Evolutionary conservation across 108 stramenopile genomes (phyloP), one percentile per base, ranked within the genome.

Genomic region (Cyclotella choctawhatcheeana): DNA sequence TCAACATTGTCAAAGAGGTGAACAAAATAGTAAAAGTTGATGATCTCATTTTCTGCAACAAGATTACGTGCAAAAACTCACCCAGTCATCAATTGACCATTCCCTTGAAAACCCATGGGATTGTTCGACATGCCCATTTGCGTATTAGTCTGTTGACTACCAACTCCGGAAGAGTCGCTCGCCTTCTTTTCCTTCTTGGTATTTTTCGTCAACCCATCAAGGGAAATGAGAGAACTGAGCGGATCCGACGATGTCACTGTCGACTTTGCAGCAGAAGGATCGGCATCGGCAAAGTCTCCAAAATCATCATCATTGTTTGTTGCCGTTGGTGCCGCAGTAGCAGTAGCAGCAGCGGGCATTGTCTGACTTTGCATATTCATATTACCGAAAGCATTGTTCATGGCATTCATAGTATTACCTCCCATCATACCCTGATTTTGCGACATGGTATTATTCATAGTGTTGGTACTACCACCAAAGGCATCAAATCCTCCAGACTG

Each of bases 161-260:
- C 52, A 60, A 67, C 70, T 31, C 44, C 53, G 16, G 77, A 54
- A 18, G 82, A 75, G 26, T 80, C 43, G 25, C 77, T 64, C 4
- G 73, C 48, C 70, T 87, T 72, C 16, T 59, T 51, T 58, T 84
- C 69, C 52, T 81, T 84, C 62, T 81, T 76, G 25, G 62, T 20
- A 80, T 93, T 93, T 74, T 92, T 92, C 24, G 85, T 70, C 40
- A 94, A 69, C 21, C 86, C 81, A 68, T 94, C 93, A 20, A 94
- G 81, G 0, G 87, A 88, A 55, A 94, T 90, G 48, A 94, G 78
- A 34, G 75, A 84, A 44, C 86, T 73, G 64, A 94, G 37, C 5
- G 93, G 93, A 80, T 94, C 93, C 24, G 74, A 69, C 24, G 88
- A 78, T 53, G 63, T 84, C 43, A 47, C 58, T 20, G 52, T 48